Conservation (phyloP, 2,329 filamentous ascomycete genomes). For the Thielaviopsis musarum region DNA sequence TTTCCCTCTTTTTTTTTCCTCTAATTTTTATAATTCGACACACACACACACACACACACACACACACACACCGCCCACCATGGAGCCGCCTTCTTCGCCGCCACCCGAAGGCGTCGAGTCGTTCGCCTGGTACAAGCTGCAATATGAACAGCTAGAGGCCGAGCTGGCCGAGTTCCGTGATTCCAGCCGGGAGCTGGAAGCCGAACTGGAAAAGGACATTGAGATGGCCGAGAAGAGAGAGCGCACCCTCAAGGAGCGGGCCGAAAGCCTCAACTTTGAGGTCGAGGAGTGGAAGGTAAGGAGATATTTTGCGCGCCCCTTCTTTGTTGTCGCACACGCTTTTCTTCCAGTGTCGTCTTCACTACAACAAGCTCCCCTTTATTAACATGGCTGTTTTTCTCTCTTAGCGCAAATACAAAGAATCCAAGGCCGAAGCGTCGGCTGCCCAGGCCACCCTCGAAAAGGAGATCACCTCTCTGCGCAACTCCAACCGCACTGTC, state of each 20-base stretch:
- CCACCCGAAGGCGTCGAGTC: constrained; percentile 52
- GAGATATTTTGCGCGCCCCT: constrained; percentile 2
- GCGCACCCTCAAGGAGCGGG: constrained; percentile 68
- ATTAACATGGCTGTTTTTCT: constrained; percentile 4
- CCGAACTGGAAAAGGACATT: constrained; percentile 89
- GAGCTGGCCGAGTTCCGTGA: constrained; percentile 89
- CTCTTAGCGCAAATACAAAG: constrained; percentile 80
- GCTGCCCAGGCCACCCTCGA: constrained; percentile 71
- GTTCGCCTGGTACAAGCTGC: constrained; percentile 83
- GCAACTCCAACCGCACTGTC: constrained; percentile 66
- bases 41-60: neutral
- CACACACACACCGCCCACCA: constrained; percentile 23
- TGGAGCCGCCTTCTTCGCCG: constrained; percentile 46
- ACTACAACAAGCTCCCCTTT: neutral
- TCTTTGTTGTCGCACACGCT: neutral
- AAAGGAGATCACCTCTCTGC: constrained; percentile 86
- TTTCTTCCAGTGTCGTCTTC: neutral
- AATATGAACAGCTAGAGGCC: constrained; percentile 82
- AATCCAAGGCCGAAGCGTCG: constrained; percentile 78
- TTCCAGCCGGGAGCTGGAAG: constrained; percentile 84
- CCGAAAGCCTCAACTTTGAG: constrained; percentile 69
- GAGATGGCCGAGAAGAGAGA: constrained; percentile 91
- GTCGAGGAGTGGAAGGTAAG: constrained; percentile 96
- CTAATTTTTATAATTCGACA: neutral
- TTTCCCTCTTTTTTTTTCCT: neutral